Conservation (phyloP, 2,329 filamentous ascomycete genomes). For the Chalara sp. region DNA sequence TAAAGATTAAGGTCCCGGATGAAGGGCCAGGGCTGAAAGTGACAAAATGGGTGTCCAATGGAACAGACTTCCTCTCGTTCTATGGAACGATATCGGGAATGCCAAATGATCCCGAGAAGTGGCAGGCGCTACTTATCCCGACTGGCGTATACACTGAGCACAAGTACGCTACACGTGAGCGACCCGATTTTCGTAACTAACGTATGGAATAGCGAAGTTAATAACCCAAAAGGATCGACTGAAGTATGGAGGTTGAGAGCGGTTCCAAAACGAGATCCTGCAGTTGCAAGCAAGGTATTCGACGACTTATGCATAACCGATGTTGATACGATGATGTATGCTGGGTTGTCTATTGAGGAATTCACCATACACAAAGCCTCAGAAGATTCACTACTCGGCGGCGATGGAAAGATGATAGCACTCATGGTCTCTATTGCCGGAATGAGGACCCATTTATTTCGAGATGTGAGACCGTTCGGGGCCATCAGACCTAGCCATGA, state of each 20-base stretch:
- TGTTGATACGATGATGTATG: background rate
- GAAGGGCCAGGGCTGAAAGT: constrained; percentile 2
- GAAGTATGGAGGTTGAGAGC: background rate
- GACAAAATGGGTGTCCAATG: constrained; percentile 9
- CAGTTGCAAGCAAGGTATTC: background rate
- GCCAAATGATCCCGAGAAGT: background rate
- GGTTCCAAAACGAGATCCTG: background rate
- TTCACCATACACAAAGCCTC: too few relatives aligned
- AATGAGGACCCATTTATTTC: too few relatives aligned
- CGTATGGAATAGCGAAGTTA: too few relatives aligned
- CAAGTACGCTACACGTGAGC: background rate
- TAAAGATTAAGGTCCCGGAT: background rate
- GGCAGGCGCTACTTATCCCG: background rate
- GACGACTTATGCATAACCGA: background rate
- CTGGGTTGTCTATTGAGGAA: background rate
- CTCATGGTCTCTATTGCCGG: too few relatives aligned
- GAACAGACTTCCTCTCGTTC: constrained; percentile 3
- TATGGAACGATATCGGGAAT: background rate
- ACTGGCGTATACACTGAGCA: background rate
- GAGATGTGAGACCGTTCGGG: too few relatives aligned
- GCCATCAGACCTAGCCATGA: too few relatives aligned
- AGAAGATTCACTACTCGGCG: too few relatives aligned
- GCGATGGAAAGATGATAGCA: too few relatives aligned
- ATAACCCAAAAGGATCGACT: background rate
- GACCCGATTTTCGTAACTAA: background rate